Conservation (phyloP, 306 rosid genomes). For the Quercus agrifolia region DNA sequence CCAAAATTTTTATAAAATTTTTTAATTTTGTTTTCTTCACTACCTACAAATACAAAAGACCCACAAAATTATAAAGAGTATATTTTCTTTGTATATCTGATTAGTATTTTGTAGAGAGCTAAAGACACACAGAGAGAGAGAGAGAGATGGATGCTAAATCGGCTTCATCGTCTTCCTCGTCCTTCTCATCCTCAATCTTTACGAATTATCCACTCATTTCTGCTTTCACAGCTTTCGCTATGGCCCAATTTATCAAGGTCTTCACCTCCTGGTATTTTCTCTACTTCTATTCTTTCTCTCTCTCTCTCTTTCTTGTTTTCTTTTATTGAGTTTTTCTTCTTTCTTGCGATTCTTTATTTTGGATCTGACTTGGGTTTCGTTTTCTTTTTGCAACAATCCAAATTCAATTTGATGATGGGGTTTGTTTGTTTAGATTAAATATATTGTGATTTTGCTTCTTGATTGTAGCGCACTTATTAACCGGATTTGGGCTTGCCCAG, state of each 20-base stretch:
- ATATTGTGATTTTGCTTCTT: neutral
- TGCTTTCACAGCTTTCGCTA: slow-evolving; percentile 53
- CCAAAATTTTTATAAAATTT: too few relatives aligned
- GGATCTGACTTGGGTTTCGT: slow-evolving; percentile 13
- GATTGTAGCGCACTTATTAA: neutral
- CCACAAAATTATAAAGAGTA: neutral
- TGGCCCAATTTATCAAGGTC: slow-evolving; percentile 68
- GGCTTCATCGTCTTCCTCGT: slow-evolving; percentile 26
- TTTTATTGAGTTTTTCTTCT: neutral
- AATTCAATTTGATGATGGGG: neutral
- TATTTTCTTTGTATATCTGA: neutral
- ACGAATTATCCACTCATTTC: slow-evolving; percentile 73
- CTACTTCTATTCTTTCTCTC: neutral
- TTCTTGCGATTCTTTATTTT: neutral
- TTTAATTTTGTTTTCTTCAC: too few relatives aligned
- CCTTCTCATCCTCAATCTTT: slow-evolving; percentile 44
- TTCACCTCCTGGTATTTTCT: slow-evolving; percentile 52
- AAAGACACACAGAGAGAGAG: neutral
- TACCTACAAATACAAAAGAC: neutral
- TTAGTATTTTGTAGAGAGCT: neutral
- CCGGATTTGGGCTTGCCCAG: neutral
- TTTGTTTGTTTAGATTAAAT: neutral
- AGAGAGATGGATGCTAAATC: slow-evolving; percentile 22
- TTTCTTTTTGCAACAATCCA: neutral
- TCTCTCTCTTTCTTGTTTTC: neutral